phyloP scores from a whole-genome alignment of 768 basidiomycete species.

The Lepiota brunneoincarnata region DNA sequence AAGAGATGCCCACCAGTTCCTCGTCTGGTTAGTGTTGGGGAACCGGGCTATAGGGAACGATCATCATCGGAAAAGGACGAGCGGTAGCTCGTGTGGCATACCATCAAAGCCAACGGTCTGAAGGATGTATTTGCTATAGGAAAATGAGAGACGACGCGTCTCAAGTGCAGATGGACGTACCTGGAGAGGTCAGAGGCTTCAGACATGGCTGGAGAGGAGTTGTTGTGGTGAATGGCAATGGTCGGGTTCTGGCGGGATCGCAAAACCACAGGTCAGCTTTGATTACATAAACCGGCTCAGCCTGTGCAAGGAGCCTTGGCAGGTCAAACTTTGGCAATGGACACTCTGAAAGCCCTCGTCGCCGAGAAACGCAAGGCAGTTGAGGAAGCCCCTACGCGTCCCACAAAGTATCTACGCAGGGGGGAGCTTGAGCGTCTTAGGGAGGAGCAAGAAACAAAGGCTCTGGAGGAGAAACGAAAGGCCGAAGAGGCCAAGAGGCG shows the following conservation, averaged over 20 bases:
- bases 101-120: slow-evolving; percentile 97
- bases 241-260: slow-evolving; percentile 43
- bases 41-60: slow-evolving; percentile 65
- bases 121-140: slow-evolving; percentile 75
- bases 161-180: slow-evolving; percentile 26
- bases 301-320: slow-evolving; percentile 3
- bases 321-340: slow-evolving; percentile 51
- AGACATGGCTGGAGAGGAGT: slow-evolving; percentile 48
- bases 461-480: slow-evolving; percentile 29
- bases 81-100: slow-evolving; percentile 27
- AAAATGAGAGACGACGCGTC: not conserved
- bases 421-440: slow-evolving; percentile 83
- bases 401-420: slow-evolving; percentile 86
- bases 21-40: slow-evolving; percentile 91
- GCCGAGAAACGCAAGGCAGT: slow-evolving; percentile 82
- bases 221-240: slow-evolving; percentile 6
- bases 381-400: slow-evolving; percentile 46
- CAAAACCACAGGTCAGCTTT: slow-evolving; percentile 15
- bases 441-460: slow-evolving; percentile 43
- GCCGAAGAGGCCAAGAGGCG: slow-evolving; percentile 30
- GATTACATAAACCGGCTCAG: slow-evolving; percentile 32
- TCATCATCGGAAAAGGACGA: not conserved
- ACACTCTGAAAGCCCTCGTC: slow-evolving; percentile 88
- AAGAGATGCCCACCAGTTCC: slow-evolving; percentile 79
- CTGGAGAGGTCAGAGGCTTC: slow-evolving; percentile 54